These are phyloP conservation scores for Umbelopsis sp. DNA, from an alignment of 371 early-diverging fungal species.

Conservation along the genomic window DNA sequence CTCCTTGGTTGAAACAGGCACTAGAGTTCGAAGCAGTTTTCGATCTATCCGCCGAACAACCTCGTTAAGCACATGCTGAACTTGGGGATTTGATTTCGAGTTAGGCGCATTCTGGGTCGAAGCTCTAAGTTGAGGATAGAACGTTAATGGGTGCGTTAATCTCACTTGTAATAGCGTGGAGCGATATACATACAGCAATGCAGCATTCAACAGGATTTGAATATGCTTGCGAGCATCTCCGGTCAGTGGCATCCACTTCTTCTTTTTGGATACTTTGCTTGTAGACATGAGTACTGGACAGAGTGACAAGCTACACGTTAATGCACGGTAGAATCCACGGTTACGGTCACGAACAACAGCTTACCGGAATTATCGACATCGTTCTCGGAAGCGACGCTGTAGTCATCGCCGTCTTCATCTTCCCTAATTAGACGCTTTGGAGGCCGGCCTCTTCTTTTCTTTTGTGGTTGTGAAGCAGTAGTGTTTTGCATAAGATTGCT, in stretches of 20 bases:
- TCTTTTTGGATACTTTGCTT: background rate
- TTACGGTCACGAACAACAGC: too few species aligned
- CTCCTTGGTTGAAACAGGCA: constrained; percentile 4
- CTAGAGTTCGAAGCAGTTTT: constrained; percentile 9
- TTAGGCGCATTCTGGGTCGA: background rate
- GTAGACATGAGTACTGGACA: background rate
- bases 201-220: constrained; percentile 8
- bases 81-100: background rate
- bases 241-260: constrained; percentile 6
- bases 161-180: background rate
- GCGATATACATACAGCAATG: background rate
- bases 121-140: background rate
- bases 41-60: constrained; percentile 4
- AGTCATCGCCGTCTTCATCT: background rate
- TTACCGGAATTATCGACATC: constrained; percentile 11
- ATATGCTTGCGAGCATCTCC: constrained; percentile 15
- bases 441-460: constrained; percentile 5
- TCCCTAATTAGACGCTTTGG: background rate
- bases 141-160: background rate
- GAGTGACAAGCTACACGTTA: background rate
- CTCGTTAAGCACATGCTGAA: constrained; percentile 8
- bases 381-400: background rate
- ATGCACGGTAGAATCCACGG: background rate
- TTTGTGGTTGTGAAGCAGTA: background rate
- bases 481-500: background rate